phyloP scores from a whole-genome alignment of 768 basidiomycete genomes.

The Boletus rex-veris region DNA sequence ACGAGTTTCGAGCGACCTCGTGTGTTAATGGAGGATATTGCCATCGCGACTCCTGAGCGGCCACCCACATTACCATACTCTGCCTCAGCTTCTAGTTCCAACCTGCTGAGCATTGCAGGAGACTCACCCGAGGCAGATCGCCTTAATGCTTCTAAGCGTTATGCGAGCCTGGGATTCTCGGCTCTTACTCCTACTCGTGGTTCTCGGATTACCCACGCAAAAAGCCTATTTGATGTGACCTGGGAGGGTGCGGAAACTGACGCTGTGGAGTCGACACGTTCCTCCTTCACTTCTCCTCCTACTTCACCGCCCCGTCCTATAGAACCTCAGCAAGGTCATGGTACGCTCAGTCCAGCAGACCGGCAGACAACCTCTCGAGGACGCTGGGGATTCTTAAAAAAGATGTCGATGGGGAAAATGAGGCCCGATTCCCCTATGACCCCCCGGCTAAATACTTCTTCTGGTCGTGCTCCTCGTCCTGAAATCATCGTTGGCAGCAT shows the following conservation, averaged over 20 bases:
- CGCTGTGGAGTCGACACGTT: slow-evolving; percentile 14
- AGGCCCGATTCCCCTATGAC: slow-evolving; percentile 52
- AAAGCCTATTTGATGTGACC: slow-evolving; percentile 50
- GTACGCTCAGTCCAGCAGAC: slow-evolving; percentile 23
- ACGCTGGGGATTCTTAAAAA: slow-evolving; percentile 95
- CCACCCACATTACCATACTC: slow-evolving; percentile 48
- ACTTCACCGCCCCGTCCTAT: slow-evolving; percentile 26
- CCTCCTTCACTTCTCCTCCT: slow-evolving; percentile 25
- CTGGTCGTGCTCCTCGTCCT: slow-evolving; percentile 13
- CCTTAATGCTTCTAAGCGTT: slow-evolving; percentile 47
- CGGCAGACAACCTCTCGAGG: slow-evolving; percentile 36
- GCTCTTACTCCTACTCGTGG: slow-evolving; percentile 34
- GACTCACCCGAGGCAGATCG: slow-evolving; percentile 35
- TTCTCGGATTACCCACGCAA: slow-evolving; percentile 38
- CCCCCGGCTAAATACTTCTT: slow-evolving; percentile 38
- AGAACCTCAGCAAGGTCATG: slow-evolving; percentile 13
- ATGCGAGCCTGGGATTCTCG: slow-evolving; percentile 62
- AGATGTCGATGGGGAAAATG: slow-evolving; percentile 98
- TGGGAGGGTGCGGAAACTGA: slow-evolving; percentile 31
- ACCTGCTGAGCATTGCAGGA: slow-evolving; percentile 44
- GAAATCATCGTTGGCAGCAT: slow-evolving; percentile 20
- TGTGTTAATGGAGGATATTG: slow-evolving; percentile 22
- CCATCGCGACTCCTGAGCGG: slow-evolving; percentile 36
- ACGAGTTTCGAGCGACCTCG: slow-evolving; percentile 30
- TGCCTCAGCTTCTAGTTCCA: slow-evolving; percentile 67